phyloP scores from a whole-genome alignment of 345 rosid species.

The Citrus trifoliata region DNA sequence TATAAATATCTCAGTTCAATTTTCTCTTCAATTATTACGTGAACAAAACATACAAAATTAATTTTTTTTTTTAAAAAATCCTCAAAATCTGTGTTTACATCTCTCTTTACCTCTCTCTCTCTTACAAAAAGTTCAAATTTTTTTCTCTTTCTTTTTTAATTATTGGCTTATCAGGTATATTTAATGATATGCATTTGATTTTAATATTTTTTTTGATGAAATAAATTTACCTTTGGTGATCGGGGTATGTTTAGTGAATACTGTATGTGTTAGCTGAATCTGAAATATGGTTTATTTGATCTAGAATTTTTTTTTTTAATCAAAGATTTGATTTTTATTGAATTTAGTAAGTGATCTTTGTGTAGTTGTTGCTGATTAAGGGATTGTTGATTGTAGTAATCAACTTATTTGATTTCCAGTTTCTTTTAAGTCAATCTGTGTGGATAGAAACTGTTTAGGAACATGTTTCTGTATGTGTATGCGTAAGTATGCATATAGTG shows the following conservation, averaged over 20 bases:
- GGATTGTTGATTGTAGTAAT: neutral
- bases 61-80: neutral
- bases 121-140: neutral
- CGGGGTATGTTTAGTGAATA: neutral
- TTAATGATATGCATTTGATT: slow-evolving; percentile 13
- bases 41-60: neutral
- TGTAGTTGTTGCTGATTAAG: neutral
- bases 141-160: neutral
- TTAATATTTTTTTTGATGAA: neutral
- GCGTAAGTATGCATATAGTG: neutral
- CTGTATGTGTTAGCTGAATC: neutral
- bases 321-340: neutral
- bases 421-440: neutral
- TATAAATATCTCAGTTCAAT: slow-evolving; percentile 8
- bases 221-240: neutral
- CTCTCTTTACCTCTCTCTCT: neutral
- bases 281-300: slow-evolving; percentile 9
- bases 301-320: neutral
- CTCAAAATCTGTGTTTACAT: neutral
- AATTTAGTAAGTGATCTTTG: slow-evolving; percentile 2
- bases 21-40: slow-evolving; percentile 3
- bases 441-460: neutral
- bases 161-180: slow-evolving; percentile 6
- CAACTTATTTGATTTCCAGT: neutral
- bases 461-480: neutral